These are phyloP conservation scores for Apophysomyces trapeziformis DNA, from an alignment of 371 early-diverging fungal species.

Conservation along the genomic window DNA sequence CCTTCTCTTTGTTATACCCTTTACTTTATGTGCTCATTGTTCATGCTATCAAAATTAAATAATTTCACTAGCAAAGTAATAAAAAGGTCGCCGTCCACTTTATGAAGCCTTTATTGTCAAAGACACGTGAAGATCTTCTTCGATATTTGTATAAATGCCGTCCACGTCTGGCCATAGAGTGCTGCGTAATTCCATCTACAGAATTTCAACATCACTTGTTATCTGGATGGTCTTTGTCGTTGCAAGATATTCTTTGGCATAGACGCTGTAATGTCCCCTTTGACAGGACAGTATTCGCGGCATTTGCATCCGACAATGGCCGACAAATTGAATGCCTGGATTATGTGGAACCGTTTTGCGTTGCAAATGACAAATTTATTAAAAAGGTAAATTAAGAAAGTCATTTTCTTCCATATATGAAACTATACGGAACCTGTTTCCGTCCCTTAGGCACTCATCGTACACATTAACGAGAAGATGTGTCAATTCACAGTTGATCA, in stretches of 20 bases:
- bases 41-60: background rate
- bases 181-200: slow-evolving; percentile 9
- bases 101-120: slow-evolving; percentile 14
- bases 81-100: slow-evolving; percentile 23
- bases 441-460: slow-evolving; percentile 13
- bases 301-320: background rate
- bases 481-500: background rate
- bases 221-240: slow-evolving; percentile 13
- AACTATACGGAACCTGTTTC: background rate
- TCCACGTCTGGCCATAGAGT: slow-evolving; percentile 7
- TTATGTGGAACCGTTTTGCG: slow-evolving; percentile 15
- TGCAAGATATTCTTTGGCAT: slow-evolving; percentile 13
- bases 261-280: slow-evolving; percentile 11
- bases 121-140: slow-evolving; percentile 19
- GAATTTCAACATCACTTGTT: slow-evolving; percentile 15
- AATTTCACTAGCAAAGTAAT: slow-evolving; percentile 13
- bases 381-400: slow-evolving; percentile 12
- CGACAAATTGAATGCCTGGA: slow-evolving; percentile 3
- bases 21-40: background rate
- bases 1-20: background rate
- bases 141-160: slow-evolving; percentile 16
- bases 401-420: background rate
- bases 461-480: slow-evolving; percentile 10
- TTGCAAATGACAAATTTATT: slow-evolving; percentile 12
- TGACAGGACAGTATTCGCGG: slow-evolving; percentile 11